These are phyloP conservation scores for Wickerhamiella alocasiicola DNA, from an alignment of 805 yeast species.

Conservation along the genomic window DNA sequence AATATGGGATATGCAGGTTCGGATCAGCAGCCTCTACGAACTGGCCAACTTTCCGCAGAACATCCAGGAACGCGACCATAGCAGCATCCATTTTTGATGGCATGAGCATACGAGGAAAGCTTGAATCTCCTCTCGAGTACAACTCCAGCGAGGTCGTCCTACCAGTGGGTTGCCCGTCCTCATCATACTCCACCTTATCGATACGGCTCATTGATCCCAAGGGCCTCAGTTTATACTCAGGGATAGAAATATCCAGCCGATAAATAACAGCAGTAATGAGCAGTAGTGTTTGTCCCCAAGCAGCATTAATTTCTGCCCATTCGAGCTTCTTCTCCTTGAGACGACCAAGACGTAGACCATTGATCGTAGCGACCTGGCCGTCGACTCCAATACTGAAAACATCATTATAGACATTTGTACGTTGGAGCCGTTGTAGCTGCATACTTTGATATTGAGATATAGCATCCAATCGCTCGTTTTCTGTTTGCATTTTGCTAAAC, in stretches of 20 bases:
- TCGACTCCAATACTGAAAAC: conserved; percentile 75
- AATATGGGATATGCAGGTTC: conserved; percentile 56
- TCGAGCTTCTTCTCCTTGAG: conserved; percentile 49
- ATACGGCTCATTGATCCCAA: conserved; percentile 76
- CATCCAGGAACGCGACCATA: conserved; percentile 62
- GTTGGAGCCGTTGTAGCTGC: conserved; percentile 58
- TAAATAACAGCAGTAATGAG: conserved; percentile 52
- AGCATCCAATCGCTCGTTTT: conserved; percentile 50
- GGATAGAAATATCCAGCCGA: conserved; percentile 42
- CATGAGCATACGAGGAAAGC: conserved; percentile 56
- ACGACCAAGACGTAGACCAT: conserved; percentile 71
- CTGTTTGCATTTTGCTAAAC: conserved; percentile 37
- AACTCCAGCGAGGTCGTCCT: conserved; percentile 38
- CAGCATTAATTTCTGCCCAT: conserved; percentile 88
- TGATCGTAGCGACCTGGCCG: conserved; percentile 77
- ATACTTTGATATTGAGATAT: conserved; percentile 49
- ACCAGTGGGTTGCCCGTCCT: conserved; percentile 27
- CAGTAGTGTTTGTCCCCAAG: conserved; percentile 71
- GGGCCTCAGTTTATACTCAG: conserved; percentile 57
- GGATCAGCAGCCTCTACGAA: conserved; percentile 35
- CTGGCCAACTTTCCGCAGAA: conserved; percentile 41
- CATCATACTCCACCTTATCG: conserved; percentile 39
- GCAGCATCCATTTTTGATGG: conserved; percentile 71
- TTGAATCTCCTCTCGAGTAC: conserved; percentile 57
- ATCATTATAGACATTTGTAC: conserved; percentile 70